phyloP scores from a whole-genome alignment of 2,329 filamentous ascomycete species.

The Pseudonectria buxi region DNA sequence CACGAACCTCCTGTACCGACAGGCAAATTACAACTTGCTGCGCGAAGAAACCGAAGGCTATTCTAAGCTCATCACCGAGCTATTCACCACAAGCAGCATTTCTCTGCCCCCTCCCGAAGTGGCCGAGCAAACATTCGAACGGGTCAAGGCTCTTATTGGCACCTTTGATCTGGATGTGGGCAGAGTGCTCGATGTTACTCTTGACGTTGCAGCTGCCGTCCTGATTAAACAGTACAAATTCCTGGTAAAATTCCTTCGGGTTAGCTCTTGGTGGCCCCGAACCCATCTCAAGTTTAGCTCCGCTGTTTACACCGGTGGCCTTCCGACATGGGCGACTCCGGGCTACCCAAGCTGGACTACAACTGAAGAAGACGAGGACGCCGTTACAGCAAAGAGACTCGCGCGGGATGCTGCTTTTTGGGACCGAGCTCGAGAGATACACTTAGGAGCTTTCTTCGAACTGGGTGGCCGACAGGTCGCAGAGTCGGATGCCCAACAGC shows the following conservation, averaged over 20 bases:
- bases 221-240: slow-evolving; percentile 90
- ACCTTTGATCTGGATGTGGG: slow-evolving; percentile 97
- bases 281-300: slow-evolving; percentile 39
- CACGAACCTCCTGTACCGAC: slow-evolving; percentile 88
- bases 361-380: slow-evolving; percentile 61
- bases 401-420: slow-evolving; percentile 73
- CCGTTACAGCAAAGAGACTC: slow-evolving; percentile 49
- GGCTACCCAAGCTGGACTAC: slow-evolving; percentile 56
- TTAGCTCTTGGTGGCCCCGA: slow-evolving; percentile 95
- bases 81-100: slow-evolving; percentile 79
- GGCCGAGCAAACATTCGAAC: slow-evolving; percentile 81
- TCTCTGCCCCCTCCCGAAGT: slow-evolving; percentile 67
- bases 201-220: slow-evolving; percentile 91
- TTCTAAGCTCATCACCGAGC: slow-evolving; percentile 89
- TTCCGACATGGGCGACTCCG: slow-evolving; percentile 84
- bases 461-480: slow-evolving; percentile 67
- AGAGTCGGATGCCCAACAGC: slow-evolving; percentile 46
- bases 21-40: slow-evolving; percentile 93
- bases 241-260: slow-evolving; percentile 85
- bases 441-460: slow-evolving; percentile 83
- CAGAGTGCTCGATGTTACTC: slow-evolving; percentile 83
- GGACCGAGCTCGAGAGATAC: slow-evolving; percentile 66
- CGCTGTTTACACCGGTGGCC: slow-evolving; percentile 49
- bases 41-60: slow-evolving; percentile 96
- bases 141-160: slow-evolving; percentile 88